Conservation (phyloP, 345 rosid genomes). For the Streptanthus diversifolius region DNA sequence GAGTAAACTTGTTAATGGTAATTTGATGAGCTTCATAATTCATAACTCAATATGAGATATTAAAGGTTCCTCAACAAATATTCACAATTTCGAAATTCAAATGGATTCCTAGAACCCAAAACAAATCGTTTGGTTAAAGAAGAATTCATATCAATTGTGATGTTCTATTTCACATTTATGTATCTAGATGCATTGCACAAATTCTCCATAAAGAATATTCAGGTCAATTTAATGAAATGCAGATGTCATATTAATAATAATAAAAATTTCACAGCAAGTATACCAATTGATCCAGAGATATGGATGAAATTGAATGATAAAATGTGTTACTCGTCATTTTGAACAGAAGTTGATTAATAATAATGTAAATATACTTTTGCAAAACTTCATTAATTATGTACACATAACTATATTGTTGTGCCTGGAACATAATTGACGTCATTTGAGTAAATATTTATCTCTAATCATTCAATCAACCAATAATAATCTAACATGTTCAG, state of each 20-base stretch:
- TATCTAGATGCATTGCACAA: not conserved
- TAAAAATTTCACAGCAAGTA: too few species aligned
- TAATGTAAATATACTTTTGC: not conserved
- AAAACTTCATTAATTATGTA: not conserved
- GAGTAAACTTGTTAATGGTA: not conserved
- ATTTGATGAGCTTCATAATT: too few species aligned
- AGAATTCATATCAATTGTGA: too few species aligned
- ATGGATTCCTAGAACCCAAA: not conserved
- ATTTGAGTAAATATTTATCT: not conserved
- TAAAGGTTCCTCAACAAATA: not conserved
- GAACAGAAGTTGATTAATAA: not conserved
- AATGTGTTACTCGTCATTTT: not conserved
- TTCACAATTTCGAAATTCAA: not conserved
- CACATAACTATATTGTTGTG: not conserved
- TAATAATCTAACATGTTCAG: not conserved
- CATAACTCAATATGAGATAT: too few species aligned
- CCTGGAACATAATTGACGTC: not conserved
- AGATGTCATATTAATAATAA: too few species aligned
- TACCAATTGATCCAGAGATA: not conserved
- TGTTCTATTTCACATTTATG: too few species aligned
- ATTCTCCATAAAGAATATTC: not conserved
- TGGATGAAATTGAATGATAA: not conserved
- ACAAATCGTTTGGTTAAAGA: not conserved
- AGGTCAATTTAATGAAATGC: not conserved
- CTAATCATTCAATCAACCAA: not conserved